Conservation (phyloP, 441 rosid species). For the Gossypium gossypioides region DNA sequence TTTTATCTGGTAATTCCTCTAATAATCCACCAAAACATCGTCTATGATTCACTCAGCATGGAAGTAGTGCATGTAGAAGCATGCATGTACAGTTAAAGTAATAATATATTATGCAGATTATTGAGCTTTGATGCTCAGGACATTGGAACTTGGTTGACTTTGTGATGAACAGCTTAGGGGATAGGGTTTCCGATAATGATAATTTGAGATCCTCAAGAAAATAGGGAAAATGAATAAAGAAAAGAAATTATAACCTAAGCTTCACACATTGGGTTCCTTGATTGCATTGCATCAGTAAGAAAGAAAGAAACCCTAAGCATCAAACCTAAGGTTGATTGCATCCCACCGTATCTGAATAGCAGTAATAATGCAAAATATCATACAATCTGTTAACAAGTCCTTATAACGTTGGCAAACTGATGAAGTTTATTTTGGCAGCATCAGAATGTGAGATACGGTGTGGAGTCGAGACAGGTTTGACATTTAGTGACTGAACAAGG, state of each 20-base stretch:
- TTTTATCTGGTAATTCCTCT: slow-evolving; percentile 30
- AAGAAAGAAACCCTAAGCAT: not conserved
- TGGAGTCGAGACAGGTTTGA: no score
- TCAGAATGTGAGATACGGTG: no score
- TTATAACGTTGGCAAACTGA: not conserved
- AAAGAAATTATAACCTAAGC: not conserved
- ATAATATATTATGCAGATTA: not conserved
- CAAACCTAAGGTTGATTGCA: not conserved
- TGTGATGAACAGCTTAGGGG: not conserved
- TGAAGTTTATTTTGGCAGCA: slow-evolving; percentile 9
- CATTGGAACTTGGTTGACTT: not conserved
- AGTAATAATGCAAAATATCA: not conserved
- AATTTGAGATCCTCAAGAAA: not conserved
- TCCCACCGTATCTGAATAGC: not conserved
- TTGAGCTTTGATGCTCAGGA: not conserved
- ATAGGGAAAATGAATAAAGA: not conserved
- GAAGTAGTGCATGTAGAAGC: not conserved
- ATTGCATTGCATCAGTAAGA: not conserved
- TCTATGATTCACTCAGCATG: not conserved
- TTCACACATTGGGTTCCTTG: not conserved
- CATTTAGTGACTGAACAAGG: not conserved
- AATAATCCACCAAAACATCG: not conserved
- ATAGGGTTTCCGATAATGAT: not conserved
- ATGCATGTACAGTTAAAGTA: not conserved
- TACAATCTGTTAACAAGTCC: no score